Base-by-base conservation (phyloP, 345 rosid genomes). In the Euphorbia peplus region DNA sequence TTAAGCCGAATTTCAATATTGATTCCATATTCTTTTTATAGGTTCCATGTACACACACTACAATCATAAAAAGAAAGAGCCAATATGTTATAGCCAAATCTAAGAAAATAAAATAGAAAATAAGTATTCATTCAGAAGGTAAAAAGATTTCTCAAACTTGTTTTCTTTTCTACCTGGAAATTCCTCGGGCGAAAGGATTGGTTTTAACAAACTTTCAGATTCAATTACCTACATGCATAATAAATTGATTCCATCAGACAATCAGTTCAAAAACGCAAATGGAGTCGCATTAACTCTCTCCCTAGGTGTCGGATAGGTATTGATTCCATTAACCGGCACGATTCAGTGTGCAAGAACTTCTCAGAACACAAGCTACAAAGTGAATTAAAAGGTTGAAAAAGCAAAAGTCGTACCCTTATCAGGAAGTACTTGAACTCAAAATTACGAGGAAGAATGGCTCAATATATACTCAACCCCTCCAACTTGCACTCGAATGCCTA, bases 31-130 rank as follows among this genome's bases (percentile, higher is more conserved):
- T 83, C 79, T 75, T 86, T 80, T 51, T 89, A 72, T 89, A 89
- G 44, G 97, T 91, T 69, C 98, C 98, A 76, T 93, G 98, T 19
- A 91, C 88, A 71, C 98, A 93, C 55, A 89, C 97, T 91, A 82
- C 65, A 47, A 68, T 63, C 61, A 6, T 50, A 59, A n/a, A 18
- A 21, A 26, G 62, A 30, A 68, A 46, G 51, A 50, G 26, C 37
- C 37, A 6, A 13, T 53, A 63, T 4, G 75, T 63, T 75, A 4
- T 42, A 70, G 50, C 1, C 3, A 2, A 14, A 28, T 57, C 16
- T 39, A 13, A 56, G 1, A 28, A 60, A 67, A 44, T 22, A 37
- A 64, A 39, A 8, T 46, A 19, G 37, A 2, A 16, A 18, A 15
- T 22, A 5, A 64, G 9, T 22, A 41, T 4, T 28, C 1, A 39